Evolutionary conservation across 2,329 filamentous ascomycete genomes (phyloP).

Genomic region (Pseudogymnoascus sp.): DNA sequence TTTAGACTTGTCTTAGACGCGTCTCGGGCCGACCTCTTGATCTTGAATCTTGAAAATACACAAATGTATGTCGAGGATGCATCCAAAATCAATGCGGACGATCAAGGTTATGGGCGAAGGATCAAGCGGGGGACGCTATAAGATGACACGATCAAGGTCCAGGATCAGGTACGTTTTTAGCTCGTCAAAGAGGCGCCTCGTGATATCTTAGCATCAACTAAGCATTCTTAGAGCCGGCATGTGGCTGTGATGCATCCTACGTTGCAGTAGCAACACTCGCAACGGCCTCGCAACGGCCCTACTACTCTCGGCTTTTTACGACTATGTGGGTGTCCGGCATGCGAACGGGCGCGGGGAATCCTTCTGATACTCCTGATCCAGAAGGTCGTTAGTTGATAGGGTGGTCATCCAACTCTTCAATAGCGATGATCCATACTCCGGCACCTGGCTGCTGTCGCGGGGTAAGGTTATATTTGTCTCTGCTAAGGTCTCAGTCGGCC

Average conservation of each 20-base stretch:
- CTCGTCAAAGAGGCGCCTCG: background rate
- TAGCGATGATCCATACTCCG: background rate
- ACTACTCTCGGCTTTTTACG: background rate
- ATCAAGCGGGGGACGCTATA: slow-evolving; percentile 1
- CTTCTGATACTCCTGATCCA: background rate
- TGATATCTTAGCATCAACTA: background rate
- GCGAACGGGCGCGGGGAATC: background rate
- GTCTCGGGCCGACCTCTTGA: background rate
- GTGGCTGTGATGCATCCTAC: background rate
- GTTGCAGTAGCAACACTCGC: background rate
- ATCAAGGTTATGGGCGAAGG: background rate
- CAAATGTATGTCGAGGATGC: background rate
- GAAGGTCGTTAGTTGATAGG: background rate
- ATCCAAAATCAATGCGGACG: background rate
- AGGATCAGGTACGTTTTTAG: background rate
- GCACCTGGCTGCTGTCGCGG: background rate
- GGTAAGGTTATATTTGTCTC: slow-evolving; percentile 3
- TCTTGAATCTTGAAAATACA: background rate
- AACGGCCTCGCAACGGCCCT: background rate
- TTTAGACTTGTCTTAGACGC: slow-evolving; percentile 2
- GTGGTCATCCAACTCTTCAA: background rate
- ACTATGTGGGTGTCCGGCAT: background rate
- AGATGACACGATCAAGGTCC: background rate
- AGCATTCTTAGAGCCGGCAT: background rate
- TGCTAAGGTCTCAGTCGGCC: background rate